Conservation (phyloP, 2,329 filamentous ascomycete species). For the Talaromyces sp. region DNA sequence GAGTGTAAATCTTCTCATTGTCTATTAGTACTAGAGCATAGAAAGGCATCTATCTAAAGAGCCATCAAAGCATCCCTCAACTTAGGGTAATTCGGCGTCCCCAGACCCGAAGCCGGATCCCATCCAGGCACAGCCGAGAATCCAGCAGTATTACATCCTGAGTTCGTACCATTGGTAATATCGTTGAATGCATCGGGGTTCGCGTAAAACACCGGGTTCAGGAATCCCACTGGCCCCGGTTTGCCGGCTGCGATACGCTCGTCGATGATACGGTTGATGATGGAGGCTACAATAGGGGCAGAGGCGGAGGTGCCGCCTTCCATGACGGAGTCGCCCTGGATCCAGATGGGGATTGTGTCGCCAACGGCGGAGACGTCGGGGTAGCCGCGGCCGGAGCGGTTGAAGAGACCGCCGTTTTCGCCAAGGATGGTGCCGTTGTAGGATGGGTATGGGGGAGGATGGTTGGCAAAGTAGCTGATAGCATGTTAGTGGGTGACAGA, state of each 20-base stretch:
- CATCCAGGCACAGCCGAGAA: constrained; percentile 25
- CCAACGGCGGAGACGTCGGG: constrained; percentile 60
- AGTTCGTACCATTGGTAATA: constrained; percentile 8
- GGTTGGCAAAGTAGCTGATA: constrained; percentile 17
- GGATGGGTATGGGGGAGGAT: constrained; percentile 18
- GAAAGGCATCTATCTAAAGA: neutral
- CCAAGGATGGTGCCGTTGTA: constrained; percentile 16
- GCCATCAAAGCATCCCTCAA: constrained; percentile 16
- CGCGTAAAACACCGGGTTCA: constrained; percentile 17
- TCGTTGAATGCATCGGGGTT: constrained; percentile 15
- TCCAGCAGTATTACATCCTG: constrained; percentile 13
- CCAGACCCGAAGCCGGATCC: constrained; percentile 35
- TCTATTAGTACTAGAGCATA: neutral
- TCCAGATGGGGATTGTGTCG: constrained; percentile 12
- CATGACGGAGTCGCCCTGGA: neutral
- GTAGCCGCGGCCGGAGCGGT: constrained; percentile 56
- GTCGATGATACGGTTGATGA: constrained; percentile 64
- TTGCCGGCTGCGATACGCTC: constrained; percentile 54
- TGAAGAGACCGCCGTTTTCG: constrained; percentile 39
- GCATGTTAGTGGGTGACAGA: neutral
- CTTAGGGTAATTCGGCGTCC: constrained; percentile 28
- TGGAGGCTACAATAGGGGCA: constrained; percentile 57
- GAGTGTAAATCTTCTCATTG: neutral
- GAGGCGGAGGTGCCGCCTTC: constrained; percentile 43
- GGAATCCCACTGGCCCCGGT: constrained; percentile 25